Conservation (phyloP, 1,284 basidiomycete species). For the Erythrobasidium hasegawianum region DNA sequence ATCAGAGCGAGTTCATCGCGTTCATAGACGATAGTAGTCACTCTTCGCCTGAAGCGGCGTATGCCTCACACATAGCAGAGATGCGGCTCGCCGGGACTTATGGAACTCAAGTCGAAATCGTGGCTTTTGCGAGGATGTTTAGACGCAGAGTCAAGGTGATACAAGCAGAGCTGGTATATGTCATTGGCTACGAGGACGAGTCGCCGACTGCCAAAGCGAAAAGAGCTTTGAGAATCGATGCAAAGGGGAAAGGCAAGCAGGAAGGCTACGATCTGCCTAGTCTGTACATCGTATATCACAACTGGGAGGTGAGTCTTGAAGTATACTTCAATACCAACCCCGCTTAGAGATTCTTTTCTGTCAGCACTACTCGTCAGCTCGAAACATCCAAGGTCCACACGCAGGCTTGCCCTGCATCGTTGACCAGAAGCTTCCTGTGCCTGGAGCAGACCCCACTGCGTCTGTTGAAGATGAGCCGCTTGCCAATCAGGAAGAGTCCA, state of each 20-base stretch:
- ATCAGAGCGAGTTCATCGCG: slow-evolving; percentile 71
- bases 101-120: slow-evolving; percentile 83
- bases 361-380: slow-evolving; percentile 91
- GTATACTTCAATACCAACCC: slow-evolving; percentile 12
- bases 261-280: slow-evolving; percentile 31
- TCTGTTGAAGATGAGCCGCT: slow-evolving; percentile 12
- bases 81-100: slow-evolving; percentile 66
- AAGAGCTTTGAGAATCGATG: slow-evolving; percentile 4
- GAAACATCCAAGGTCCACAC: slow-evolving; percentile 79
- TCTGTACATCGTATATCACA: slow-evolving; percentile 44
- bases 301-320: slow-evolving; percentile 39
- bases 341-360: slow-evolving; percentile 50
- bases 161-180: slow-evolving; percentile 65
- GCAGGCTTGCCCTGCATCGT: slow-evolving; percentile 66
- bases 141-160: slow-evolving; percentile 79
- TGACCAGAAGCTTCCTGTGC: slow-evolving; percentile 50
- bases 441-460: slow-evolving; percentile 4
- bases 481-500: slow-evolving; percentile 33
- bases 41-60: slow-evolving; percentile 53
- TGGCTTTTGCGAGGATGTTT: slow-evolving; percentile 78
- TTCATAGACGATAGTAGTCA: slow-evolving; percentile 75
- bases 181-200: slow-evolving; percentile 44
- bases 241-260: slow-evolving; percentile 35
- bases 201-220: slow-evolving; percentile 26
- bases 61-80: slow-evolving; percentile 61